These are phyloP conservation scores for Coniochaeta sp. DNA, from an alignment of 2,329 filamentous ascomycete genomes.

Conservation along the genomic window DNA sequence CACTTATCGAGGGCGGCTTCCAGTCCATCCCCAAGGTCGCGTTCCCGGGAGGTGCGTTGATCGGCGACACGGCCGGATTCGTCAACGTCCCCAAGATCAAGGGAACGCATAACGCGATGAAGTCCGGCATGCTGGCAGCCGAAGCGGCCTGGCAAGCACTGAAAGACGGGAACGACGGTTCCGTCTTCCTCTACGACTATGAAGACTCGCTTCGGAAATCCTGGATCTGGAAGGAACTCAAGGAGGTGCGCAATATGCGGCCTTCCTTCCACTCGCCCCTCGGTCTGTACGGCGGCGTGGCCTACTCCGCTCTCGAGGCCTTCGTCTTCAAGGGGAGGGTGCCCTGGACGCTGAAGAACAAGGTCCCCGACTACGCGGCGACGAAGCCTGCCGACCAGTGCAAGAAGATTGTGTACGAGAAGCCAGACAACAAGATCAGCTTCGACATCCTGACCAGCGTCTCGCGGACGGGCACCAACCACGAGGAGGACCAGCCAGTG, in stretches of 20 bases:
- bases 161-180: constrained; percentile 46
- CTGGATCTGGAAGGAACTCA: constrained; percentile 87
- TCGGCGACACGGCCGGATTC: constrained; percentile 94
- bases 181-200: constrained; percentile 90
- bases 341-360: constrained; percentile 91
- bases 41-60: constrained; percentile 90
- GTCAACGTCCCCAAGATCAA: constrained; percentile 98
- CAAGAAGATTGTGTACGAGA: constrained; percentile 89
- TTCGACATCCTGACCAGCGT: constrained; percentile 97
- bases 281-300: constrained; percentile 79
- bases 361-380: constrained; percentile 65
- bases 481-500: constrained; percentile 96
- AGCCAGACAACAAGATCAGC: constrained; percentile 88
- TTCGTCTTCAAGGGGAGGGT: constrained; percentile 76
- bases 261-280: constrained; percentile 87
- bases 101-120: constrained; percentile 96
- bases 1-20: constrained; percentile 89
- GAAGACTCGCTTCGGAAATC: constrained; percentile 82
- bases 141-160: constrained; percentile 83
- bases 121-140: constrained; percentile 91
- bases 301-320: constrained; percentile 91
- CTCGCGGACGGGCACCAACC: constrained; percentile 91
- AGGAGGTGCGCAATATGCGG: constrained; percentile 94
- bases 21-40: constrained; percentile 96
- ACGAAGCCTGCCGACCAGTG: constrained; percentile 76